These are phyloP conservation scores for Mytilinidion resinicola DNA, from an alignment of 495 filamentous ascomycete genomes.

Conservation along the genomic window DNA sequence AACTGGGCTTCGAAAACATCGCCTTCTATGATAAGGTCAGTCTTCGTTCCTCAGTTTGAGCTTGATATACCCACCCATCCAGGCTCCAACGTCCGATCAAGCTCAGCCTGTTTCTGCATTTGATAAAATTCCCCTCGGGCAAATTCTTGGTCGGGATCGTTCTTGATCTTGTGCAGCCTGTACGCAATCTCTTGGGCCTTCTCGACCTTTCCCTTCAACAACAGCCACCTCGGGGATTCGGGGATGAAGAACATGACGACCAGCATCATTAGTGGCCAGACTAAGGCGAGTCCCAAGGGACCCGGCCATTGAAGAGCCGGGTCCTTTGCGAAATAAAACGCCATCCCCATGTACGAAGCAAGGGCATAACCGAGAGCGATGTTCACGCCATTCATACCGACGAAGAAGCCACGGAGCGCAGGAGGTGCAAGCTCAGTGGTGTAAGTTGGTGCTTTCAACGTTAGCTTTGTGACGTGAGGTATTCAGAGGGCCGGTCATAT, in stretches of 20 bases:
- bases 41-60: no score
- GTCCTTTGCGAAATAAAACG: slow-evolving; percentile 16
- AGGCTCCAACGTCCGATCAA: slow-evolving; percentile 20
- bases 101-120: slow-evolving; percentile 24
- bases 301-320: slow-evolving; percentile 16
- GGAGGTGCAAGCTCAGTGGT: slow-evolving; percentile 23
- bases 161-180: slow-evolving; percentile 14
- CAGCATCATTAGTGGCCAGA: slow-evolving; percentile 25
- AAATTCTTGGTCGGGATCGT: slow-evolving; percentile 20
- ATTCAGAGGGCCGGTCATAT: no score
- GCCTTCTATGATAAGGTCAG: not conserved
- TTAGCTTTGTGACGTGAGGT: no score
- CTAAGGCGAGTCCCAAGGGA: slow-evolving; percentile 19
- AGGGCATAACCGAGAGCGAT: slow-evolving; percentile 23
- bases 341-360: slow-evolving; percentile 24
- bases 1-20: slow-evolving; percentile 24
- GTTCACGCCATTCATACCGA: slow-evolving; percentile 27
- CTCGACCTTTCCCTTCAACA: slow-evolving; percentile 20
- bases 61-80: slow-evolving; percentile 5
- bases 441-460: slow-evolving; percentile 12
- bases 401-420: slow-evolving; percentile 22
- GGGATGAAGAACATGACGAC: slow-evolving; percentile 13
- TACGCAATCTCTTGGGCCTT: slow-evolving; percentile 23
- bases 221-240: slow-evolving; percentile 19
- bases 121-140: slow-evolving; percentile 22